Base-by-base conservation (phyloP, 129 eudicot species). In the Artemisia tridentata region DNA sequence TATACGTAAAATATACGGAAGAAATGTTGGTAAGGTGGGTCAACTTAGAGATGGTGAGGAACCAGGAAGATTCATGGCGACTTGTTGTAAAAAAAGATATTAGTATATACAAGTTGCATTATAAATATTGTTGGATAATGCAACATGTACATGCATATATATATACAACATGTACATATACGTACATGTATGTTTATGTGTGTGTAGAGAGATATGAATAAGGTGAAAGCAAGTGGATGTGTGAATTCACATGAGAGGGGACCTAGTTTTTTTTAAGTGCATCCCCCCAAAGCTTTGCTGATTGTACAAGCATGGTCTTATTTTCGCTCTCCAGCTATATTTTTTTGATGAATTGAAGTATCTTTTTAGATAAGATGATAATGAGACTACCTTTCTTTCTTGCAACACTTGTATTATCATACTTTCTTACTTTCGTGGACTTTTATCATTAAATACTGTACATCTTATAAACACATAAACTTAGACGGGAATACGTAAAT, bases 61-160 rank as follows among this genome's bases (percentile, higher is more conserved):
- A 80, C 80, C 75, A 69, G 86, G 97, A 91, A 87, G 91, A 87
- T 88, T 88, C 97, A 91, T 83, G 48, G 55, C 65, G 66, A 50
- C 38, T 77, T 69, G 59, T 61, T 5, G 41, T 68, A 65, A 20
- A 11, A 25, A 20, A 59, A 25, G 27, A 25, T 54, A 59, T 66
- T 7, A 38, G 10, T 38, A 66, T 67, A 63, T 52, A 77, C 76
- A 78, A 78, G 72, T 78, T 27, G 81, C 45, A 63, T 78, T 70
- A 71, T 71, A 71, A 71, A 17, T 78, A 78, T 71, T 64, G 46
- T 45, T 71, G 77, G 67, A 78, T 78, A 71, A 77, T 64, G 71
- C 66, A 63, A 56, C 52, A 64, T 71, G 57, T 19, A 68, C 17
- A 23, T 66, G 60, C 50, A 27, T 20, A 72, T 51, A 14, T 29